phyloP scores from a whole-genome alignment of 2,329 filamentous ascomycete genomes.

The Lasiodiplodia citricola region DNA sequence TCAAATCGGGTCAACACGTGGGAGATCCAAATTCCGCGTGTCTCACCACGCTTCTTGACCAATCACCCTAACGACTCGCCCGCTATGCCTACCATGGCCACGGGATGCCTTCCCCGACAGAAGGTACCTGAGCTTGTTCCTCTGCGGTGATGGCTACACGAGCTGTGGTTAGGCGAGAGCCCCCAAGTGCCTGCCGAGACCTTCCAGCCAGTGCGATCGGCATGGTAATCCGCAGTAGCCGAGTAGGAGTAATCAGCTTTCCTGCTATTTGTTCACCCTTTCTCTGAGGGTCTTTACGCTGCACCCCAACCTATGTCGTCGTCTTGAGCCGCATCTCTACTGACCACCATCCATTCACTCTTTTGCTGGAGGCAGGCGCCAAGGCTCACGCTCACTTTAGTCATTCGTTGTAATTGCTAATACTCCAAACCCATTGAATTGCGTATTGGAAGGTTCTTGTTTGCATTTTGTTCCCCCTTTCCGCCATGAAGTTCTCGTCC shows the following conservation, averaged over 20 bases:
- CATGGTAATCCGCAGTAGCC: neutral
- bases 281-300: neutral
- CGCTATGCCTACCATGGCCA: neutral
- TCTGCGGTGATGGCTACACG: neutral
- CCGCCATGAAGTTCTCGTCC: conserved; percentile 31
- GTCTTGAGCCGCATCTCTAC: conserved; percentile 19
- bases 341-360: conserved; percentile 24
- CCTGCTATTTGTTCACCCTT: conserved; percentile 23
- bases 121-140: conserved; percentile 2
- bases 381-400: conserved; percentile 18
- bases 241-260: conserved; percentile 12
- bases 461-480: conserved; percentile 1
- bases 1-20: conserved; percentile 1
- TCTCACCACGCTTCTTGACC: neutral
- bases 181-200: neutral
- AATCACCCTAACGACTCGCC: neutral
- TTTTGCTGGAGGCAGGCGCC: conserved; percentile 16
- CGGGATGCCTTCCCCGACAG: conserved; percentile 8
- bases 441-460: neutral
- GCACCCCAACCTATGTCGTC: neutral
- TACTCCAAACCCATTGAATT: conserved; percentile 2
- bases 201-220: conserved; percentile 2
- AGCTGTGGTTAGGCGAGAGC: neutral
- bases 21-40: conserved; percentile 16
- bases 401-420: conserved; percentile 22